Base-by-base conservation (phyloP, 768 basidiomycete species). In the Agaricus blazei region DNA sequence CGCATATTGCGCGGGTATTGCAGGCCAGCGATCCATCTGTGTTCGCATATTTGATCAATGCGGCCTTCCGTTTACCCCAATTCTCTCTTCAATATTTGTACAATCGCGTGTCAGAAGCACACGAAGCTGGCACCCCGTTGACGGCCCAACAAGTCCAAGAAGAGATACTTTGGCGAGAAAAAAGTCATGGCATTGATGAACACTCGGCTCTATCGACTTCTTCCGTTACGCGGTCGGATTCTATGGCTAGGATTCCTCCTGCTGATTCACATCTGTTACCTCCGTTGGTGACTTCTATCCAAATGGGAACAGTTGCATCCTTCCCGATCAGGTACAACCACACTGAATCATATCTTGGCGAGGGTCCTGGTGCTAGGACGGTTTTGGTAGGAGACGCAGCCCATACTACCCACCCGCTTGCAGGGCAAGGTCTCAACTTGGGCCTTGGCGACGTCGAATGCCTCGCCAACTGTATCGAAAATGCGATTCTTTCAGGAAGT, bases 361-460 rank as follows among this genome's bases (percentile, higher is more conserved):
- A 85, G 64, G 84, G 82, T 0, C 54, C 59, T 31, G 79, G 83
- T 4, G 67, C 73, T 2, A 81, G 96, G 3, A 95, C 91, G 0
- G 94, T 87, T 2, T 83, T 98, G 7, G 82, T 98, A 1, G 97
- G 97, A 2, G 97, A 99, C 69, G 95, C 96, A 1, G 97, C 95
- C 15, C 97, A 98, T 65, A 92, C 91, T 0, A 75, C 93, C 1
- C 96, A 98, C 65, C 96, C 97, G 1, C 81, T 98, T 27, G 96
- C 95, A 0, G 97, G 97, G 2, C 96, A 98, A 67, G 97, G 96
- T 0, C 76, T 98, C 41, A 98, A 99, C 68, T 73, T 96, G 65
- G 97, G 96, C n/a, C 74, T 99, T 28, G 87, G 76, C 1, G 96
- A 99, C 66, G 91, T 87, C 2, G 79, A 87, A 63, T 79, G 79